These are phyloP conservation scores for Sporothrix dimorphospora DNA, from an alignment of 2,329 filamentous ascomycete genomes.

Conservation along the genomic window DNA sequence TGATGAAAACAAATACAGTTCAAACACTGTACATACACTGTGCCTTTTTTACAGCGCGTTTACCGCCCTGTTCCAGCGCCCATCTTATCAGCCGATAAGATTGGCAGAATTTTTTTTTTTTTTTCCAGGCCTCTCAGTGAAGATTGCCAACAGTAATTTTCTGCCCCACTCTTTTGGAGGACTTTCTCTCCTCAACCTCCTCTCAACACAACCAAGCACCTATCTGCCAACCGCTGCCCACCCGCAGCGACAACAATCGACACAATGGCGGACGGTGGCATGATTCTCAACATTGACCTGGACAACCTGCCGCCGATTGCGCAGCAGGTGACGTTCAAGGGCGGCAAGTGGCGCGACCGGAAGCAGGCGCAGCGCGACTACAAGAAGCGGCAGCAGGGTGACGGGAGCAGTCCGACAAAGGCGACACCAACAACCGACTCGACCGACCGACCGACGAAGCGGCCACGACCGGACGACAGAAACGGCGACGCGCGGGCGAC, in stretches of 20 bases:
- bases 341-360: constrained; percentile 91
- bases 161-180: constrained; percentile 14
- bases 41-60: not conserved
- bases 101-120: constrained; percentile 30
- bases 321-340: constrained; percentile 70
- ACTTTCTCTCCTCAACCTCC: not conserved
- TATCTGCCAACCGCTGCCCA: too few relatives aligned
- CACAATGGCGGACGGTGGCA: constrained; percentile 87
- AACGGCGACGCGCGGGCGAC: constrained; percentile 24
- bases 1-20: constrained; percentile 13
- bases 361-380: constrained; percentile 73
- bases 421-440: not conserved
- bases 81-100: constrained; percentile 27
- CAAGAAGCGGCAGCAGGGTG: constrained; percentile 37
- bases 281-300: constrained; percentile 90
- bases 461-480: constrained; percentile 12
- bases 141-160: not conserved
- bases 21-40: not conserved
- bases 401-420: not conserved
- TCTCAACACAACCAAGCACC: too few relatives aligned
- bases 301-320: constrained; percentile 65
- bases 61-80: constrained; percentile 21
- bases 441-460: constrained; percentile 17
- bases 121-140: not conserved
- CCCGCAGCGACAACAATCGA: not conserved